Evolutionary conservation across 2,329 filamentous ascomycete species (phyloP).

Genomic region (Colletotrichum higginsianum): DNA sequence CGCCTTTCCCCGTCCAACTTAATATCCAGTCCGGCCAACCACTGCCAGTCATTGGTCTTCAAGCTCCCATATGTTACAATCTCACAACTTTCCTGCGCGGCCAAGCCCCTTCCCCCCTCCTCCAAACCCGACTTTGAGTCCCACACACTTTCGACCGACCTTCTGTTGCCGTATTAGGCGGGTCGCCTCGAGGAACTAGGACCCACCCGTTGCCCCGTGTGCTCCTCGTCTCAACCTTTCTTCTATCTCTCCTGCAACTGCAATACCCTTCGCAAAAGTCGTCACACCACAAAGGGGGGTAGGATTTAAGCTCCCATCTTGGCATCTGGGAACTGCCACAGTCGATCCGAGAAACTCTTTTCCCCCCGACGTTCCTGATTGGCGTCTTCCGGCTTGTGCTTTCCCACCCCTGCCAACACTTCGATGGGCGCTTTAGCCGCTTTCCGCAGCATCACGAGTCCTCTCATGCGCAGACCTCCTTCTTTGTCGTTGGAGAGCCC

Average conservation of each 20-base stretch:
- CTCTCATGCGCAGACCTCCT: neutral
- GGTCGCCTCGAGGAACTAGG: conserved; percentile 13
- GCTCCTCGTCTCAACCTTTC: conserved; percentile 35
- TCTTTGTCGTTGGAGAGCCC: neutral
- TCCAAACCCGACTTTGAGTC: conserved; percentile 29
- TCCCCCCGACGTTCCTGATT: conserved; percentile 14
- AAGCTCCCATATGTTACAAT: conserved; percentile 23
- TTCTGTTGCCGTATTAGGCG: conserved; percentile 30
- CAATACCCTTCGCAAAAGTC: conserved; percentile 28
- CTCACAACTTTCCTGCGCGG: conserved; percentile 25
- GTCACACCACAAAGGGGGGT: conserved; percentile 10
- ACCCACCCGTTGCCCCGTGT: conserved; percentile 29
- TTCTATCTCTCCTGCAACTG: conserved; percentile 1
- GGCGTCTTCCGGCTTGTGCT: neutral
- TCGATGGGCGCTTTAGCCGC: conserved; percentile 1
- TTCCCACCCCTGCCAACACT: neutral
- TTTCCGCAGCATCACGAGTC: neutral
- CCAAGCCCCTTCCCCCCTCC: neutral
- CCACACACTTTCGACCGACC: conserved; percentile 21
- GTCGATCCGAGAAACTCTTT: conserved; percentile 21
- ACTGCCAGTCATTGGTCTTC: conserved; percentile 4
- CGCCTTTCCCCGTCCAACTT: neutral
- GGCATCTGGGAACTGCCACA: conserved; percentile 34
- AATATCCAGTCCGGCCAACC: neutral
- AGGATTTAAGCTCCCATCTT: conserved; percentile 37